phyloP scores from a whole-genome alignment of 2,329 filamentous ascomycete genomes.

The Fulvia fulva region DNA sequence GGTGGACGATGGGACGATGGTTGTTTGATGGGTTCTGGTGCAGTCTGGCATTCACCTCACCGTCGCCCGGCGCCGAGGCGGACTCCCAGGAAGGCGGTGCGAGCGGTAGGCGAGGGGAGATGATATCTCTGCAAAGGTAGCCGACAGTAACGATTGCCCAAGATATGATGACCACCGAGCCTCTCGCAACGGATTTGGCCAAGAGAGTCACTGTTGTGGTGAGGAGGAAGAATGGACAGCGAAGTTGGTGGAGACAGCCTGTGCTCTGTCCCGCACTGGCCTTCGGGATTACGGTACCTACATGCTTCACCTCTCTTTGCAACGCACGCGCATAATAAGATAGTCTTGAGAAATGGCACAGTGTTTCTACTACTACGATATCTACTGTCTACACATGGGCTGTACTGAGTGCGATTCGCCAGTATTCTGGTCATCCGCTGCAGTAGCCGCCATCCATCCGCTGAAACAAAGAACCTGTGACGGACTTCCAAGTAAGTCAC shows the following conservation, averaged over 20 bases:
- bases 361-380: not conserved
- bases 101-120: not conserved
- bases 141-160: constrained; percentile 9
- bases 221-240: not conserved
- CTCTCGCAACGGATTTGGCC: constrained; percentile 6
- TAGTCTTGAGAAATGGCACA: not conserved
- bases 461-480: constrained; percentile 16
- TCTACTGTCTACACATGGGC: not conserved
- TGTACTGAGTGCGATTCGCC: constrained; percentile 1
- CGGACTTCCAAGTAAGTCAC: constrained; percentile 10
- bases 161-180: constrained; percentile 13
- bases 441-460: constrained; percentile 14
- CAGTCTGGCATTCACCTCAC: constrained; percentile 22
- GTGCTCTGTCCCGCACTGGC: not conserved
- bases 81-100: not conserved
- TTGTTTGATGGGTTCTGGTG: constrained; percentile 23
- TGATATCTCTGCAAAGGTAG: constrained; percentile 10
- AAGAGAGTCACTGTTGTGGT: constrained; percentile 5
- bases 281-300: not conserved
- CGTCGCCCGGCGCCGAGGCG: constrained; percentile 18
- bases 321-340: not conserved
- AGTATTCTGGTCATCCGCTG: not conserved
- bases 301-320: not conserved
- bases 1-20: constrained; percentile 27
- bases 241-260: not conserved